phyloP scores from a whole-genome alignment of 2,329 filamentous ascomycete species.

The Aspergillus novoparasiticus region DNA sequence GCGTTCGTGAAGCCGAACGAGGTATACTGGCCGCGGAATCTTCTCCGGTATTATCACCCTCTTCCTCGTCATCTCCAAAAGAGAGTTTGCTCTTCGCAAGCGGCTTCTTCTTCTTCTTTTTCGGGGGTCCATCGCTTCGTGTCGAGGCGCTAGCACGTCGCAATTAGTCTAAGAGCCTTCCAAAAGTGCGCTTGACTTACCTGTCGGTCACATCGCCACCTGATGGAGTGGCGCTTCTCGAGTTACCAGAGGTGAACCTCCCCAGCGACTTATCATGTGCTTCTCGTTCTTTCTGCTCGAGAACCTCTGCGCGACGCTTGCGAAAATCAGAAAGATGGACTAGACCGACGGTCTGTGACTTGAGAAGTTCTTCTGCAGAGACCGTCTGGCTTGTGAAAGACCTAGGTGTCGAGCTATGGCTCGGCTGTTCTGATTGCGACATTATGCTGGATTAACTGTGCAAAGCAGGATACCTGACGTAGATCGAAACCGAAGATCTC shows the following conservation, averaged over 20 bases:
- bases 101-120: constrained; percentile 62
- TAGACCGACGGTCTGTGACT: constrained; percentile 85
- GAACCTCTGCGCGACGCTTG: constrained; percentile 90
- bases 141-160: constrained; percentile 58
- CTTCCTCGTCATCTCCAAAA: constrained; percentile 64
- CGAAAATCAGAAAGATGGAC: constrained; percentile 92
- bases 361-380: constrained; percentile 78
- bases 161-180: constrained; percentile 49
- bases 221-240: constrained; percentile 55
- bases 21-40: constrained; percentile 40
- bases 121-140: constrained; percentile 47
- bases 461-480: neutral
- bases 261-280: constrained; percentile 64
- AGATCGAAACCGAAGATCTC: neutral
- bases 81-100: constrained; percentile 64
- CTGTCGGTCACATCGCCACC: constrained; percentile 54
- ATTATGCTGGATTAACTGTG: constrained; percentile 13
- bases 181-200: constrained; percentile 49
- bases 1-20: constrained; percentile 42
- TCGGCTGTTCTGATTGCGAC: constrained; percentile 39
- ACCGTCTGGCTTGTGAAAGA: constrained; percentile 74
- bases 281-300: constrained; percentile 86
- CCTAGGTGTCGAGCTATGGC: constrained; percentile 48
- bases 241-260: constrained; percentile 45
- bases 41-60: constrained; percentile 56